These are phyloP conservation scores for Microbotryum saponariae DNA, from an alignment of 1,284 basidiomycete genomes.

Conservation along the genomic window DNA sequence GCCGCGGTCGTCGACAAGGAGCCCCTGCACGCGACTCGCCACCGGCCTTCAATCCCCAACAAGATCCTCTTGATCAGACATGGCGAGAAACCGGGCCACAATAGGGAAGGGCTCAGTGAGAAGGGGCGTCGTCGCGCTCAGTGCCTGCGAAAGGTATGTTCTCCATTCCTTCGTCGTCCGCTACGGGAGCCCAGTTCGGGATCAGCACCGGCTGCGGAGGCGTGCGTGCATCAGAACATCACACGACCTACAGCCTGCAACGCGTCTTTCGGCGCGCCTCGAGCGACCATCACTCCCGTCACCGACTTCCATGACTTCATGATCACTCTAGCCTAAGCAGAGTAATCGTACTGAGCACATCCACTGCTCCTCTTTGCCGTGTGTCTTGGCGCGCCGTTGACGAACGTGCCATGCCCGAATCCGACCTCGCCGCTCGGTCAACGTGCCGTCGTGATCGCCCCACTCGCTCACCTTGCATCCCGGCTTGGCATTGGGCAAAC, in stretches of 20 bases:
- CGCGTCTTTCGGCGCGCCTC: no score
- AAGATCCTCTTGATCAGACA: slow-evolving; percentile 36
- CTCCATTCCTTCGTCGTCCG: neutral
- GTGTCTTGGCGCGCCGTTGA: neutral
- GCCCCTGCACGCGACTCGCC: neutral
- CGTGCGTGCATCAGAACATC: no score
- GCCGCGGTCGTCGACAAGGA: neutral
- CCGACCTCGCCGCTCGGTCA: neutral
- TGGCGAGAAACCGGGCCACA: slow-evolving; percentile 38
- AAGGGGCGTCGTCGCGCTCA: slow-evolving; percentile 34
- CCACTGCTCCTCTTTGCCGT: neutral
- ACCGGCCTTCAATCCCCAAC: neutral
- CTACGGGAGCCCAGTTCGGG: neutral
- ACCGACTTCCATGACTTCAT: no score
- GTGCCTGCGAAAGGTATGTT: slow-evolving; percentile 31
- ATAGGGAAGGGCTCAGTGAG: slow-evolving; percentile 29
- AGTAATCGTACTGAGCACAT: no score
- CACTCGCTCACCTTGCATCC: neutral
- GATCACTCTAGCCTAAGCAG: no score
- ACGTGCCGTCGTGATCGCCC: neutral
- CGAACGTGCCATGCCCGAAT: neutral
- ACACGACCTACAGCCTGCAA: no score
- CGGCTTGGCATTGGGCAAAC: neutral
- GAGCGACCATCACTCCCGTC: no score
- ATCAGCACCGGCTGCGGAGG: no score